Evolutionary conservation across 2,329 filamentous ascomycete genomes (phyloP).

Genomic region (Orbilia javanica): DNA sequence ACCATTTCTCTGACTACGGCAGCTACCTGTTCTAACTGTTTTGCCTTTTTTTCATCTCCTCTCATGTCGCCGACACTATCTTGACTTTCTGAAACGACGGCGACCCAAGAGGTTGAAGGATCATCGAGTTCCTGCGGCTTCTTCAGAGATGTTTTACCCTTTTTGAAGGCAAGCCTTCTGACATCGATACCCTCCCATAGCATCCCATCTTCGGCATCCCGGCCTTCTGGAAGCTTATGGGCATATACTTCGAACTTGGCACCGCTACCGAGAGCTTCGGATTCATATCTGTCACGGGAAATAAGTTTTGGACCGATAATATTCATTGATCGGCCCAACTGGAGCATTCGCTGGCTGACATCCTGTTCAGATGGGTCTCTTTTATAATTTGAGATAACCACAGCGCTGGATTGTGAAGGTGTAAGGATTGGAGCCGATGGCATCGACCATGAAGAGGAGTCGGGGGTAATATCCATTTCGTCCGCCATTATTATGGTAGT

Average conservation of each 20-base stretch:
- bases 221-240: slow-evolving; percentile 38
- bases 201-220: slow-evolving; percentile 37
- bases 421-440: slow-evolving; percentile 41
- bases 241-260: slow-evolving; percentile 53
- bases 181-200: slow-evolving; percentile 55
- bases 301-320: slow-evolving; percentile 56
- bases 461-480: slow-evolving; percentile 11
- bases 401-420: slow-evolving; percentile 35
- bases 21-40: slow-evolving; percentile 52
- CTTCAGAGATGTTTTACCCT: slow-evolving; percentile 40
- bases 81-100: slow-evolving; percentile 53
- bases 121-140: slow-evolving; percentile 41
- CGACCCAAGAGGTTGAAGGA: slow-evolving; percentile 49
- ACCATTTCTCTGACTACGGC: slow-evolving; percentile 50
- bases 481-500: slow-evolving; percentile 25
- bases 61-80: slow-evolving; percentile 37
- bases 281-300: slow-evolving; percentile 47
- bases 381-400: slow-evolving; percentile 30
- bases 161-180: slow-evolving; percentile 47
- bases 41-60: slow-evolving; percentile 35
- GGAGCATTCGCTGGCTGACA: slow-evolving; percentile 56
- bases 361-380: slow-evolving; percentile 37
- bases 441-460: slow-evolving; percentile 51
- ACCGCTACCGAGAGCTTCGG: slow-evolving; percentile 35
- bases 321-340: slow-evolving; percentile 49